phyloP scores from a whole-genome alignment of 345 rosid species.

The Populus ilicifolia region DNA sequence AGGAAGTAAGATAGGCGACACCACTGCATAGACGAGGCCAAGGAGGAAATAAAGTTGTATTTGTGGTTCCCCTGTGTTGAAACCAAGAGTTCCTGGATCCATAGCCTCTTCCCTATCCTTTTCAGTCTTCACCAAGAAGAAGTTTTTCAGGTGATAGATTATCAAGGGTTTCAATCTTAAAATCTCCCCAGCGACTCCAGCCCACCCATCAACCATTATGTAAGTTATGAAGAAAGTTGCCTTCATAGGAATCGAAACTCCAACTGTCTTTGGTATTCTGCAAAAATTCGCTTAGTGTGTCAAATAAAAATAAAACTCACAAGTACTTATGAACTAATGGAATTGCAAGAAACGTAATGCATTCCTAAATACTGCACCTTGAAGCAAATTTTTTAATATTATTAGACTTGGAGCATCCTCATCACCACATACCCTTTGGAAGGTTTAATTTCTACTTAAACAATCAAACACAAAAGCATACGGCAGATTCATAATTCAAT shows the following conservation, averaged over 20 bases:
- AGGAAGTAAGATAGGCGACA: slow-evolving; percentile 84
- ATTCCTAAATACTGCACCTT: background rate
- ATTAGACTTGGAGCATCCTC: background rate
- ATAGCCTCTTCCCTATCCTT: slow-evolving; percentile 93
- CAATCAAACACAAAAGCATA: no score
- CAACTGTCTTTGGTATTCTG: slow-evolving; percentile 87
- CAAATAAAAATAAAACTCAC: background rate
- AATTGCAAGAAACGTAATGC: background rate
- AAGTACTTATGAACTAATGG: background rate
- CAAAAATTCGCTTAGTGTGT: slow-evolving; percentile 6
- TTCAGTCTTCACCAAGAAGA: slow-evolving; percentile 84
- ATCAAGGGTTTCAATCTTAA: slow-evolving; percentile 74
- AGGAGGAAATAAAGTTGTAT: slow-evolving; percentile 93
- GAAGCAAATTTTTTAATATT: background rate
- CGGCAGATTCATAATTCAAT: background rate
- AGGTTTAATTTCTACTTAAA: background rate
- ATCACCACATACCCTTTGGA: background rate
- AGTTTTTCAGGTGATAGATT: slow-evolving; percentile 73
- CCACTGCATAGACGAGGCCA: slow-evolving; percentile 87
- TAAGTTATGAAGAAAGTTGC: slow-evolving; percentile 96
- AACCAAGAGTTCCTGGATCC: slow-evolving; percentile 93
- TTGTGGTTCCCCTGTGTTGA: slow-evolving; percentile 89
- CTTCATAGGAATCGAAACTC: slow-evolving; percentile 91
- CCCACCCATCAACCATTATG: slow-evolving; percentile 98
- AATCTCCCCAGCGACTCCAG: slow-evolving; percentile 94